A percentile compares a stretch with the other conserved stretches of the same genome.
phyloP scores from a whole-genome alignment of 805 yeast genomes.

The Nakazawaea pomicola region DNA sequence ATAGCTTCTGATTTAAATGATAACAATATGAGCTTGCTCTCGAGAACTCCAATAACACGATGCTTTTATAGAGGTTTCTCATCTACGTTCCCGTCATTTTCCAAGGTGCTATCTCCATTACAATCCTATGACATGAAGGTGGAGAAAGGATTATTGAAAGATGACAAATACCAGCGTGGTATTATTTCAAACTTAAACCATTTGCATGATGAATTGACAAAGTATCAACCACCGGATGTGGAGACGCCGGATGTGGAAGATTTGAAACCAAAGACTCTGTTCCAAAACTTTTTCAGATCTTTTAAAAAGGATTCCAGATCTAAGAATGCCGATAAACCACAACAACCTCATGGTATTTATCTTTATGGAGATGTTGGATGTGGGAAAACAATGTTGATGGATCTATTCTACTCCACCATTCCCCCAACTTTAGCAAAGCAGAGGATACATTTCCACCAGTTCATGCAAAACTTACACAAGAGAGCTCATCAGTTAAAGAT shows the following conservation, averaged over 20 bases:
- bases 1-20: too few relatives aligned
- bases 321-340: constrained; percentile 23
- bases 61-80: background rate
- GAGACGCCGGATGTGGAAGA: constrained; percentile 45
- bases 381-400: constrained; percentile 98
- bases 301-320: background rate
- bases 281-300: constrained; percentile 17
- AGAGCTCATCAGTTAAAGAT: constrained; percentile 70
- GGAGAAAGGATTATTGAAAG: constrained; percentile 43
- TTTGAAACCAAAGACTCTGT: constrained; percentile 45
- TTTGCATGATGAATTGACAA: constrained; percentile 48
- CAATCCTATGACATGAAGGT: constrained; percentile 25
- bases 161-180: constrained; percentile 77
- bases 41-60: background rate
- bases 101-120: constrained; percentile 21
- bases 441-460: constrained; percentile 92
- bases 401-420: constrained; percentile 79
- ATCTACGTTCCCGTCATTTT: background rate
- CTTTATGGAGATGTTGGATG: constrained; percentile 97
- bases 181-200: constrained; percentile 58
- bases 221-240: constrained; percentile 61
- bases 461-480: constrained; percentile 92
- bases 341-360: constrained; percentile 78
- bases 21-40: background rate
- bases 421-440: constrained; percentile 73